These are phyloP conservation scores for Colletotrichum navitas DNA, from an alignment of 2,329 filamentous ascomycete species.

Conservation along the genomic window DNA sequence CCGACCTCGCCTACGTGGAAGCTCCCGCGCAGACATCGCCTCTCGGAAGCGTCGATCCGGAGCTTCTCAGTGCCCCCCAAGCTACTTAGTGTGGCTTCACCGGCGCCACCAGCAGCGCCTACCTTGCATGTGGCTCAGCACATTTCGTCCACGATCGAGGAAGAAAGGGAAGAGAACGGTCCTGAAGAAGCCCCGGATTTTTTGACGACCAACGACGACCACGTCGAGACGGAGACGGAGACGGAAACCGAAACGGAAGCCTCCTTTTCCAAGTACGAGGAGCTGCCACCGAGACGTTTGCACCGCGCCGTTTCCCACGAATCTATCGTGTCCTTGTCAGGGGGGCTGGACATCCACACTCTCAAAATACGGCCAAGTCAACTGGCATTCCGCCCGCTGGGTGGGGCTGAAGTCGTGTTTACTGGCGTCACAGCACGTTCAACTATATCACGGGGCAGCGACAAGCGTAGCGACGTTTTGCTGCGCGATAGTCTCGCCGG, in stretches of 20 bases:
- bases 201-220: constrained; percentile 51
- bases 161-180: constrained; percentile 47
- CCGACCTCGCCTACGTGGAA: constrained; percentile 74
- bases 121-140: constrained; percentile 44
- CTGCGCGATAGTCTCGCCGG: constrained; percentile 68
- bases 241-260: constrained; percentile 49
- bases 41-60: constrained; percentile 64
- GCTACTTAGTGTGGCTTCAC: constrained; percentile 43
- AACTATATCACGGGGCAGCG: constrained; percentile 62
- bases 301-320: constrained; percentile 84
- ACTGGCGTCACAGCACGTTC: constrained; percentile 71
- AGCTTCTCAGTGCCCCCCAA: constrained; percentile 45
- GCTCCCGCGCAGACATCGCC: constrained; percentile 65
- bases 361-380: constrained; percentile 82
- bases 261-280: constrained; percentile 51
- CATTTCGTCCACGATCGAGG: constrained; percentile 37
- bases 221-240: constrained; percentile 51
- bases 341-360: constrained; percentile 91
- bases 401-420: constrained; percentile 67
- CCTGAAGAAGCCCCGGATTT: constrained; percentile 51
- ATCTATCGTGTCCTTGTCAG: constrained; percentile 87
- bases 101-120: constrained; percentile 41
- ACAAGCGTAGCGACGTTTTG: constrained; percentile 65
- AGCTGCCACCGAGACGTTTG: constrained; percentile 60
- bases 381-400: constrained; percentile 69